These are phyloP conservation scores for Botrytis fabae DNA, from an alignment of 2,329 filamentous ascomycete species.

Conservation along the genomic window DNA sequence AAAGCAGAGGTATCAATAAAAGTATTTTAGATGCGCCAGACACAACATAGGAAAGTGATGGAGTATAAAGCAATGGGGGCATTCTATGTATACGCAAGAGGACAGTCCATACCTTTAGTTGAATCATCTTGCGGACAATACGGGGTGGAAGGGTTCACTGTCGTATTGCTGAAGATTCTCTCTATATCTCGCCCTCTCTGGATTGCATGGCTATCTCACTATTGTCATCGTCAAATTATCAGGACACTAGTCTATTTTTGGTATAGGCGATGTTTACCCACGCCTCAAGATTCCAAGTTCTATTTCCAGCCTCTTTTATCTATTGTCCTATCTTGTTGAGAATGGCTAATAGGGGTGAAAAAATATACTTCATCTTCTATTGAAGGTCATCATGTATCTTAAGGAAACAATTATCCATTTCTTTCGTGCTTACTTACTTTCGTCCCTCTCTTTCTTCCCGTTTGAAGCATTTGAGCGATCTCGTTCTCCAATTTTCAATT, in stretches of 20 bases:
- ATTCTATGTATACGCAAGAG: not conserved
- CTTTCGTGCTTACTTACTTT: conserved; percentile 21
- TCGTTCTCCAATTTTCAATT: not conserved
- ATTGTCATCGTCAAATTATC: conserved; percentile 20
- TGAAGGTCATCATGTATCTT: conserved; percentile 19
- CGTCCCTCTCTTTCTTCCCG: conserved; percentile 14
- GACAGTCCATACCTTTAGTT: conserved; percentile 67
- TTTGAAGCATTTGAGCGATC: conserved; percentile 13
- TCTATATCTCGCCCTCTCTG: not conserved
- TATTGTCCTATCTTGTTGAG: conserved; percentile 4
- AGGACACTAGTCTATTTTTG: conserved; percentile 13
- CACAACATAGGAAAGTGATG: not conserved
- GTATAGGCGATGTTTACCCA: conserved; percentile 18
- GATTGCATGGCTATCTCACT: not conserved
- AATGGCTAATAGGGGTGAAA: conserved; percentile 18
- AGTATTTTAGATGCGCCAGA: conserved; percentile 3
- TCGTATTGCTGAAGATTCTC: conserved; percentile 20
- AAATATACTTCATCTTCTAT: conserved; percentile 16
- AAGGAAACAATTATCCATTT: conserved; percentile 13
- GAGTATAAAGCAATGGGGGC: not conserved
- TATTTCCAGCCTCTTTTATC: conserved; percentile 21
- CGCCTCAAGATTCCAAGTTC: conserved; percentile 17
- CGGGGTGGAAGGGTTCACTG: conserved; percentile 19
- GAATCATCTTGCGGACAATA: conserved; percentile 70
- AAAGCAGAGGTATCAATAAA: not conserved